phyloP scores from a whole-genome alignment of 305 asterid species.

The Fraxinus angustifolia region DNA sequence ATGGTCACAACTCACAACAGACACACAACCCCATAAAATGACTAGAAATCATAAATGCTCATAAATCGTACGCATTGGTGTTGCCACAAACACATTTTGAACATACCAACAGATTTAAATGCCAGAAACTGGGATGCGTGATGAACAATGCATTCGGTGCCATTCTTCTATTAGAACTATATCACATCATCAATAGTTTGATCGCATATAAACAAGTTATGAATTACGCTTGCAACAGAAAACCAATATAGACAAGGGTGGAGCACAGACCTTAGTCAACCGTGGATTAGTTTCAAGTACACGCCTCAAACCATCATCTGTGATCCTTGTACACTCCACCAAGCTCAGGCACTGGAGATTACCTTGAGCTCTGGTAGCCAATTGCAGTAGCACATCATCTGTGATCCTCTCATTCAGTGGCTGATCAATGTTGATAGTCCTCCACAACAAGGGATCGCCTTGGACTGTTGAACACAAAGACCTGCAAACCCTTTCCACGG shows the following conservation, averaged over 20 bases:
- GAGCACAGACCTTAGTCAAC: constrained; percentile 61
- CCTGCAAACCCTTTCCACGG: constrained; percentile 62
- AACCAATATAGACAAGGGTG: not conserved
- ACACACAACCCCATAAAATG: not conserved
- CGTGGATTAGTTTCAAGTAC: constrained; percentile 62
- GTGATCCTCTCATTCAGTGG: constrained; percentile 66
- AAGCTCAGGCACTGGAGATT: constrained; percentile 56
- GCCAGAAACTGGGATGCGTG: constrained; percentile 5
- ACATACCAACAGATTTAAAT: not conserved
- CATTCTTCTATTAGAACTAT: not conserved
- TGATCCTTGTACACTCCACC: constrained; percentile 59
- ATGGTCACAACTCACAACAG: not conserved
- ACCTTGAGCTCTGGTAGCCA: constrained; percentile 64
- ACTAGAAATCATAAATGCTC: not conserved
- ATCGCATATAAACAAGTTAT: not conserved
- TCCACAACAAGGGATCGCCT: constrained; percentile 65
- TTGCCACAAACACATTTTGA: not conserved
- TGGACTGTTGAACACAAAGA: constrained; percentile 47
- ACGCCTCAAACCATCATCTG: constrained; percentile 66
- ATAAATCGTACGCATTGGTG: not conserved
- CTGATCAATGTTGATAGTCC: constrained; percentile 52
- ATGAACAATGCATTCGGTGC: not conserved
- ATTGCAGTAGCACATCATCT: constrained; percentile 55
- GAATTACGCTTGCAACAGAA: not conserved
- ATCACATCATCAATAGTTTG: not conserved